These are phyloP conservation scores for Colletotrichum sp. DNA, from an alignment of 2,329 filamentous ascomycete genomes.

Conservation along the genomic window DNA sequence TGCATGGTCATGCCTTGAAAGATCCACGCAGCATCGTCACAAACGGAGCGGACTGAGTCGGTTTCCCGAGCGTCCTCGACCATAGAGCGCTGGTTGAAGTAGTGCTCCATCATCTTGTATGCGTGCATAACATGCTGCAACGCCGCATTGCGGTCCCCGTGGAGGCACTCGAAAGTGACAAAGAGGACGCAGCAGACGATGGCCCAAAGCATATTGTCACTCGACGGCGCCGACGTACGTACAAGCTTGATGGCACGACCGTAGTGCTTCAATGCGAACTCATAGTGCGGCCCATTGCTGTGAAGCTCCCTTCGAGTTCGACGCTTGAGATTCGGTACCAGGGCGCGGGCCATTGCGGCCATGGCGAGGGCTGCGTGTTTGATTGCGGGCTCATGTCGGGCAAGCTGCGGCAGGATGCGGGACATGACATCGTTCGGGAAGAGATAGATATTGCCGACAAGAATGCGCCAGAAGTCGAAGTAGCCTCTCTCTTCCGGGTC, in stretches of 20 bases:
- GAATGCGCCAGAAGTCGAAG: conserved; percentile 40
- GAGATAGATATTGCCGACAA: conserved; percentile 30
- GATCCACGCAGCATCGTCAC: conserved; percentile 14
- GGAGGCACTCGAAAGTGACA: conserved; percentile 44
- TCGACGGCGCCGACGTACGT: conserved; percentile 35
- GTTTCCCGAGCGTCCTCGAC: neutral
- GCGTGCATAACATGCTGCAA: conserved; percentile 44
- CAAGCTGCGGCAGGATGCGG: conserved; percentile 41
- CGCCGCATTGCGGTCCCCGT: conserved; percentile 42
- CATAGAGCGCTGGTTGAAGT: neutral
- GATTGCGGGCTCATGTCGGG: conserved; percentile 38
- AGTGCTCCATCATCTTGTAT: conserved; percentile 18
- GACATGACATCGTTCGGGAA: conserved; percentile 39
- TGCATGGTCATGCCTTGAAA: conserved; percentile 18
- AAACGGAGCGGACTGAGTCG: conserved; percentile 4
- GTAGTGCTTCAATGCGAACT: conserved; percentile 43
- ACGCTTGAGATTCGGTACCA: conserved; percentile 33
- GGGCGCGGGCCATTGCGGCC: conserved; percentile 24
- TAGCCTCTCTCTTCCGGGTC: conserved; percentile 37
- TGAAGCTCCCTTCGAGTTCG: neutral
- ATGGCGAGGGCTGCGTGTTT: conserved; percentile 28
- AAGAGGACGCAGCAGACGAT: conserved; percentile 43
- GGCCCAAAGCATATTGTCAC: conserved; percentile 39
- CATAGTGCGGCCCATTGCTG: conserved; percentile 25
- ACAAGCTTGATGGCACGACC: conserved; percentile 43